Conservation (phyloP, 768 basidiomycete genomes). For the Tulasnella sp. region DNA sequence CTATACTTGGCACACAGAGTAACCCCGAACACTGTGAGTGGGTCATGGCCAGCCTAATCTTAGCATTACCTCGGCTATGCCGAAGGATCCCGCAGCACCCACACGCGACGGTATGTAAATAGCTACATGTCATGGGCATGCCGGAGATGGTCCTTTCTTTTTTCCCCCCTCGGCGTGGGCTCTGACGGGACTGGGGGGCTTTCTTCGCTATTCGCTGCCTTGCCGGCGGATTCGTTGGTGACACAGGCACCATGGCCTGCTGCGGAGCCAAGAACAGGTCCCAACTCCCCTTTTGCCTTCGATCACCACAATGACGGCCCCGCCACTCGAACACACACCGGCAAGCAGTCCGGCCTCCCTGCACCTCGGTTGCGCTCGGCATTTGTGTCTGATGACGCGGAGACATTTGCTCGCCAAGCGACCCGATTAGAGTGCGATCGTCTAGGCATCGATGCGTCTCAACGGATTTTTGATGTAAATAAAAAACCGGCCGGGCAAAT, state of each 20-base stretch:
- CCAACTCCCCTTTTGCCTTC: not conserved
- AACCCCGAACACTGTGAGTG: not conserved
- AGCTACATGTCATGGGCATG: not conserved
- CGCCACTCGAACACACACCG: not conserved
- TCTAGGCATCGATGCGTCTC: too few relatives aligned
- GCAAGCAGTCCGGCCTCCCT: not conserved
- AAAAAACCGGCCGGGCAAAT: not conserved
- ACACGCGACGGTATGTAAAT: not conserved
- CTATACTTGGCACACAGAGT: constrained; percentile 16
- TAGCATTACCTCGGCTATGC: constrained; percentile 15
- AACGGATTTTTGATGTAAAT: too few relatives aligned
- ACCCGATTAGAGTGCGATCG: too few relatives aligned
- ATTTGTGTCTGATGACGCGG: constrained; percentile 1
- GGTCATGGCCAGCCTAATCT: not conserved
- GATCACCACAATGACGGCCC: not conserved
- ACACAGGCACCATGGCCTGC: not conserved
- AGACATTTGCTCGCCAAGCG: not conserved
- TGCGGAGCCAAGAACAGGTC: constrained; percentile 13
- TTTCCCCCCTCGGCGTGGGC: not conserved
- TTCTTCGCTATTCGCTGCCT: not conserved
- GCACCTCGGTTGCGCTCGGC: constrained; percentile 6
- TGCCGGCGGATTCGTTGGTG: constrained; percentile 7
- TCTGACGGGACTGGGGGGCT: not conserved
- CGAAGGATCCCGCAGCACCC: not conserved
- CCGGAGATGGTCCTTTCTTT: constrained; percentile 4